phyloP scores from a whole-genome alignment of 179 eudicot species.

The Silene vulgaris region DNA sequence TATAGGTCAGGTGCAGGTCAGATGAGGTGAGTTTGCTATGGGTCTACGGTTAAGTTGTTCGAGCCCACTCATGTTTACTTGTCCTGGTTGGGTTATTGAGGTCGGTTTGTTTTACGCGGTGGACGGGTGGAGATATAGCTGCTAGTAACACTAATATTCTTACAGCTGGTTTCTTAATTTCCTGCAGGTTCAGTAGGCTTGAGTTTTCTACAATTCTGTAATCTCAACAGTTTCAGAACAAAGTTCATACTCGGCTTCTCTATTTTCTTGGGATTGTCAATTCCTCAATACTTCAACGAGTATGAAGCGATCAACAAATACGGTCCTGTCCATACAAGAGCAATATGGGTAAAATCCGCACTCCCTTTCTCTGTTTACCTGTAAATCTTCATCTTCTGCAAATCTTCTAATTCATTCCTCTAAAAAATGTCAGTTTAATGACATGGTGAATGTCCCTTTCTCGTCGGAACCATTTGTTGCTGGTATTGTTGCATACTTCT shows the following conservation, averaged over 20 bases:
- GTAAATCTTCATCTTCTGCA: not conserved
- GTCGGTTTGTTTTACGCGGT: no score
- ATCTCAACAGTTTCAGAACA: slow-evolving; percentile 82
- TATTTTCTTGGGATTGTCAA: slow-evolving; percentile 67
- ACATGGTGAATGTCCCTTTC: slow-evolving; percentile 86
- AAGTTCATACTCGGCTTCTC: slow-evolving; percentile 73
- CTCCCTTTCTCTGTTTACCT: not conserved
- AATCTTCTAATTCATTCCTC: not conserved
- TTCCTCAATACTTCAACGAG: slow-evolving; percentile 88
- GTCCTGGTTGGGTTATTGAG: no score
- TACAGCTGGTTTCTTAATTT: not conserved
- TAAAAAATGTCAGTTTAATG: slow-evolving; percentile 61
- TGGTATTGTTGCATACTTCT: slow-evolving; percentile 57
- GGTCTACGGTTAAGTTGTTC: no score
- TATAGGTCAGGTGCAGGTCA: no score
- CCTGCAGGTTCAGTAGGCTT: slow-evolving; percentile 67
- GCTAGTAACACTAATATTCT: slow-evolving; percentile 34
- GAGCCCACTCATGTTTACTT: no score
- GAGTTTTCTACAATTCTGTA: slow-evolving; percentile 81
- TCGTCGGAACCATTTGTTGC: slow-evolving; percentile 89
- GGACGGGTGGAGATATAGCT: no score
- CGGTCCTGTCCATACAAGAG: slow-evolving; percentile 72
- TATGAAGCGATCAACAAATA: slow-evolving; percentile 55
- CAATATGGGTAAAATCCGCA: slow-evolving; percentile 63
- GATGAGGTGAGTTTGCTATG: no score